Evolutionary conservation across 2,329 filamentous ascomycete genomes (phyloP).

Genomic region (Pseudogymnoascus sp.): DNA sequence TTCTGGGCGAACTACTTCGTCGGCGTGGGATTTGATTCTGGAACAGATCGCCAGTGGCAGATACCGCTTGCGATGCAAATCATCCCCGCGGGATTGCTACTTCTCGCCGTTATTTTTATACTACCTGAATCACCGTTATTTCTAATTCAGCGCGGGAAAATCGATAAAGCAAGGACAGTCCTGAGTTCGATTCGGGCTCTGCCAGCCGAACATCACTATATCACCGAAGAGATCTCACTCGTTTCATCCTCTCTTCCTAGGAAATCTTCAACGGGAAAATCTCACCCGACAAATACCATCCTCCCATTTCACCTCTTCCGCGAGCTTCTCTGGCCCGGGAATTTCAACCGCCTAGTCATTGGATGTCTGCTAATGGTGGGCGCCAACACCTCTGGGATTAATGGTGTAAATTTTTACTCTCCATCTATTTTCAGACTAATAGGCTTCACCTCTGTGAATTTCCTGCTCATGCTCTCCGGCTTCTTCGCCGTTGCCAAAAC

Average conservation of each 20-base stretch:
- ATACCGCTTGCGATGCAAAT: conserved; percentile 30
- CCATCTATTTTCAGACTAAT: conserved; percentile 20
- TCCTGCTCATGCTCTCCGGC: conserved; percentile 19
- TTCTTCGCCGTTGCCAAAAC: conserved; percentile 2
- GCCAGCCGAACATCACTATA: conserved; percentile 1
- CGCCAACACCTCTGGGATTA: conserved; percentile 22
- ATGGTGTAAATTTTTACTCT: conserved; percentile 23
- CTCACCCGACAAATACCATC: background rate
- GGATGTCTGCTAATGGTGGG: conserved; percentile 20
- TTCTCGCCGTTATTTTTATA: conserved; percentile 38
- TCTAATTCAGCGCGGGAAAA: conserved; percentile 36
- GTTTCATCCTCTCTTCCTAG: background rate
- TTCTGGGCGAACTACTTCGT: conserved; percentile 23
- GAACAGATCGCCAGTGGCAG: conserved; percentile 24
- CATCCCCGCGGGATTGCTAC: conserved; percentile 25
- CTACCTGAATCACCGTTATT: conserved; percentile 65
- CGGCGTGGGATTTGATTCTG: conserved; percentile 14
- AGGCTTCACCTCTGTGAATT: conserved; percentile 19
- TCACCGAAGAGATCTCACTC: conserved; percentile 2
- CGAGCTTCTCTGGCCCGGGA: conserved; percentile 19
- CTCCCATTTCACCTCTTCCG: conserved; percentile 6
- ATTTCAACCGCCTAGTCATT: conserved; percentile 17
- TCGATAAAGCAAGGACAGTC: background rate
- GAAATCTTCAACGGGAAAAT: background rate
- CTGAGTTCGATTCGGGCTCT: conserved; percentile 2